Conservation (phyloP, 176 grass and related monocot species). For the Carex parvula region DNA sequence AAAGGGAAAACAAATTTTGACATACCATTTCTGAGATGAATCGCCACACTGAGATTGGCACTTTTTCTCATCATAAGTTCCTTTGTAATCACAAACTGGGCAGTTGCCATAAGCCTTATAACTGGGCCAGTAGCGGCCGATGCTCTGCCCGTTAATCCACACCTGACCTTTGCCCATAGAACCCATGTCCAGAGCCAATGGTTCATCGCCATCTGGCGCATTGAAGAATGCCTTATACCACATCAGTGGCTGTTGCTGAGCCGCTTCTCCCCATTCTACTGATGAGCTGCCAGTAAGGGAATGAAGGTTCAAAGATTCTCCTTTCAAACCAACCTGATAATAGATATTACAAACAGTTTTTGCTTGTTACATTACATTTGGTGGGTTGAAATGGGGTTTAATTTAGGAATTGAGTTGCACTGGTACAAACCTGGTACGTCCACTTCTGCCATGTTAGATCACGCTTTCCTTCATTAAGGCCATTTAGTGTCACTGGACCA, state of each 20-base stretch:
- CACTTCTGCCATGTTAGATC: slow-evolving; percentile 98
- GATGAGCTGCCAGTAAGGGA: slow-evolving; percentile 80
- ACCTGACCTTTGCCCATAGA: slow-evolving; percentile 97
- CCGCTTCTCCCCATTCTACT: slow-evolving; percentile 76
- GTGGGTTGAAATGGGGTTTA: neutral
- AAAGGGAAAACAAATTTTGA: neutral
- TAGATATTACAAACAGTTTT: slow-evolving; percentile 21
- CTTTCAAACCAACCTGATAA: slow-evolving; percentile 83
- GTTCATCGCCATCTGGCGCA: slow-evolving; percentile 74
- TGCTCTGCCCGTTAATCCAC: slow-evolving; percentile 92
- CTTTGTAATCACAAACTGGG: slow-evolving; percentile 67
- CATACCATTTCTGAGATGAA: slow-evolving; percentile 90
- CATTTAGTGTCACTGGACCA: slow-evolving; percentile 75
- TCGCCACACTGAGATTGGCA: slow-evolving; percentile 92
- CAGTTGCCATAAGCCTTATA: slow-evolving; percentile 74
- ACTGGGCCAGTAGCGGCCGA: slow-evolving; percentile 87
- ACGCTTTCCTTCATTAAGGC: slow-evolving; percentile 86
- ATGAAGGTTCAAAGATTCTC: slow-evolving; percentile 79
- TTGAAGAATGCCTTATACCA: slow-evolving; percentile 99
- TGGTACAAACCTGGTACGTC: slow-evolving; percentile 71
- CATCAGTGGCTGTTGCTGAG: slow-evolving; percentile 76
- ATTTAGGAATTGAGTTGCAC: neutral
- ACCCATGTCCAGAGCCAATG: slow-evolving; percentile 93
- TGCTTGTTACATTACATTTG: neutral
- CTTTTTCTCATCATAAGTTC: slow-evolving; percentile 70